A percentile compares a stretch with the other conserved stretches of the same genome.
phyloP scores from a whole-genome alignment of 495 filamentous ascomycete genomes.

The Terfezia claveryi region DNA sequence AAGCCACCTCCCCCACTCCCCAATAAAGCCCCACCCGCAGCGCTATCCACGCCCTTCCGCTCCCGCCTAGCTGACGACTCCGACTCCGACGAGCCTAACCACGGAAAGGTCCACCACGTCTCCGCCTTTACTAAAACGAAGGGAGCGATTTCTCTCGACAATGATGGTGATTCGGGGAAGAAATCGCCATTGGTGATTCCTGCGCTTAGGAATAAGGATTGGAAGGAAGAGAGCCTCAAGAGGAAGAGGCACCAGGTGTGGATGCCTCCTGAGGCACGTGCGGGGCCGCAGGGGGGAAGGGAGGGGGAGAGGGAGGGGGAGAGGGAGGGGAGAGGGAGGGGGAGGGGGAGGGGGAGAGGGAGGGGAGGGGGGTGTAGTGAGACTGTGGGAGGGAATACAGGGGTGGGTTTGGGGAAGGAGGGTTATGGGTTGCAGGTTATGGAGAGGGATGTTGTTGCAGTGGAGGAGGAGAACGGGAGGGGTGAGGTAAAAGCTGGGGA shows the following conservation, averaged over 20 bases:
- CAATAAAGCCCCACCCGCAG: slow-evolving; percentile 6
- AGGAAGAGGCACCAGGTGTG: slow-evolving; percentile 2
- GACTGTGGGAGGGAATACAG: slow-evolving; percentile 24
- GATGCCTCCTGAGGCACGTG: slow-evolving; percentile 15
- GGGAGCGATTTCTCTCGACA: slow-evolving; percentile 23
- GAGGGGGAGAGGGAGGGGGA: background rate
- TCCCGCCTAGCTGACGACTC: slow-evolving; percentile 25
- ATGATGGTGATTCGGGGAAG: slow-evolving; percentile 23
- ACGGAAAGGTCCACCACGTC: slow-evolving; percentile 27
- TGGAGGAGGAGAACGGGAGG: background rate
- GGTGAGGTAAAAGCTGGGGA: slow-evolving; percentile 17
- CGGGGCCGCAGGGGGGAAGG: background rate
- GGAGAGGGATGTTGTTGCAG: slow-evolving; percentile 10
- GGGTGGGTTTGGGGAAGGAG: slow-evolving; percentile 30
- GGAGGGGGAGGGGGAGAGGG: background rate
- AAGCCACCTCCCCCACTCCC: slow-evolving; percentile 12
- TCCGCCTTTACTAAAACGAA: slow-evolving; percentile 36
- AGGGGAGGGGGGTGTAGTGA: slow-evolving; percentile 2
- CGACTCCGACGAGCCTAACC: slow-evolving; percentile 12
- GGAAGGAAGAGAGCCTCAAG: slow-evolving; percentile 36
- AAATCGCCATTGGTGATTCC: slow-evolving; percentile 40
- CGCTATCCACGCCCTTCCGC: background rate
- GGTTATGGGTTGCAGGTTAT: slow-evolving; percentile 25
- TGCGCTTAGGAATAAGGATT: slow-evolving; percentile 45
- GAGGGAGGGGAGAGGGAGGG: background rate